Percentiles rank a stretch among this genome's conserved stretches.
Conservation (phyloP, 139 green algal genomes). For the Microglena sp. region DNA sequence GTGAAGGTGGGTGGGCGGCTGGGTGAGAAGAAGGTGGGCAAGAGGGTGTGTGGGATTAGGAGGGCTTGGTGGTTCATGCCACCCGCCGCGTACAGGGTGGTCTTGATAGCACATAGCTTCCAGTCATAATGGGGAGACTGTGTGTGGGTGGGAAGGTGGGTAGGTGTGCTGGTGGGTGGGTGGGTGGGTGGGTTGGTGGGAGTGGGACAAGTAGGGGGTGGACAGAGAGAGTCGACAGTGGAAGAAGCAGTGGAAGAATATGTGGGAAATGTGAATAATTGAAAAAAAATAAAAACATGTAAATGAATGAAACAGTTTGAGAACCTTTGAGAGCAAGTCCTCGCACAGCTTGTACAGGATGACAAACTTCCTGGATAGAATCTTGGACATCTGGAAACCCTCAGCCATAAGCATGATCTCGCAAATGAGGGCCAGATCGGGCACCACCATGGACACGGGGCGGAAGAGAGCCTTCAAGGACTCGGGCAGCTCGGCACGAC, state of each 20-base stretch:
- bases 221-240: too few species aligned
- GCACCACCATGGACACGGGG: slow-evolving; percentile 86
- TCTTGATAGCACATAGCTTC: slow-evolving; percentile 97
- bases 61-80: slow-evolving; percentile 91
- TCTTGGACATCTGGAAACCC: slow-evolving; percentile 81
- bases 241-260: too few species aligned
- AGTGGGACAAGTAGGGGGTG: too few species aligned
- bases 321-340: slow-evolving; percentile 84
- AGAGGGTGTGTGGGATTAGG: too few species aligned
- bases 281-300: too few species aligned
- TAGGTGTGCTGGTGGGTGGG: too few species aligned
- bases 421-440: slow-evolving; percentile 82
- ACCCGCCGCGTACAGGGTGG: slow-evolving; percentile 86
- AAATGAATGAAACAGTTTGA: too few species aligned
- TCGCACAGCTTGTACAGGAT: slow-evolving; percentile 89
- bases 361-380: slow-evolving; percentile 85
- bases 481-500: slow-evolving; percentile 81
- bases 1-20: too few species aligned
- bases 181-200: too few species aligned
- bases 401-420: slow-evolving; percentile 97
- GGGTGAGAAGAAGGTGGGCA: too few species aligned
- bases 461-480: slow-evolving; percentile 85
- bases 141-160: too few species aligned
- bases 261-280: too few species aligned
- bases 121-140: slow-evolving; percentile 86